Evolutionary conservation across 352 stramenopile genomes (phyloP).

Genomic region (Achlya hypogyna): DNA sequence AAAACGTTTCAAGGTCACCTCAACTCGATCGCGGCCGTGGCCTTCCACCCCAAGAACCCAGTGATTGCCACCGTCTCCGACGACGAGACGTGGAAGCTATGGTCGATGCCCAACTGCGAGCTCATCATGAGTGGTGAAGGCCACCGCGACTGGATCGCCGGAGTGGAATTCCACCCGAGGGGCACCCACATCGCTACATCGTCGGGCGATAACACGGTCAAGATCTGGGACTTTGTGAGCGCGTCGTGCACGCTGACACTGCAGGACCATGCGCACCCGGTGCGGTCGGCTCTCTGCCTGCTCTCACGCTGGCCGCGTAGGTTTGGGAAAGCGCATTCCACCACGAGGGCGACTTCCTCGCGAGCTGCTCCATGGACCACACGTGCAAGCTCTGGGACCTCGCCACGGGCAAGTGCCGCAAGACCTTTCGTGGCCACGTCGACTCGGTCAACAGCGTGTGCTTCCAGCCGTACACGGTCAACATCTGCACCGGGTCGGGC

Average conservation of each 20-base stretch:
- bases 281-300: slow-evolving; percentile 25
- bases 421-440: slow-evolving; percentile 90
- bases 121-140: slow-evolving; percentile 93
- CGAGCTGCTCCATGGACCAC: slow-evolving; percentile 90
- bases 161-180: slow-evolving; percentile 85
- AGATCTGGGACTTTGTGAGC: slow-evolving; percentile 91
- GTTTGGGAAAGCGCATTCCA: slow-evolving; percentile 88
- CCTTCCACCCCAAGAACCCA: slow-evolving; percentile 90
- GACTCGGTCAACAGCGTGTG: slow-evolving; percentile 90
- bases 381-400: slow-evolving; percentile 92
- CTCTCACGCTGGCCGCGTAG: too few relatives aligned
- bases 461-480: slow-evolving; percentile 90
- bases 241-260: slow-evolving; percentile 85
- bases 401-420: slow-evolving; percentile 77
- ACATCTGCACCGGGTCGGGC: slow-evolving; percentile 87
- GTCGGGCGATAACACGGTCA: slow-evolving; percentile 89
- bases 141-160: slow-evolving; percentile 86
- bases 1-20: slow-evolving; percentile 88
- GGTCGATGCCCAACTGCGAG: slow-evolving; percentile 87
- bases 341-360: slow-evolving; percentile 89
- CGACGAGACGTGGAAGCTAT: slow-evolving; percentile 93
- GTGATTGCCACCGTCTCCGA: slow-evolving; percentile 89
- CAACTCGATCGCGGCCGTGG: slow-evolving; percentile 83
- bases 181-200: slow-evolving; percentile 88
- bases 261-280: slow-evolving; percentile 87